A percentile compares a stretch with the other conserved stretches of the same genome.
Conservation (phyloP, 768 basidiomycete species). For the Gautieria morchelliformis region DNA sequence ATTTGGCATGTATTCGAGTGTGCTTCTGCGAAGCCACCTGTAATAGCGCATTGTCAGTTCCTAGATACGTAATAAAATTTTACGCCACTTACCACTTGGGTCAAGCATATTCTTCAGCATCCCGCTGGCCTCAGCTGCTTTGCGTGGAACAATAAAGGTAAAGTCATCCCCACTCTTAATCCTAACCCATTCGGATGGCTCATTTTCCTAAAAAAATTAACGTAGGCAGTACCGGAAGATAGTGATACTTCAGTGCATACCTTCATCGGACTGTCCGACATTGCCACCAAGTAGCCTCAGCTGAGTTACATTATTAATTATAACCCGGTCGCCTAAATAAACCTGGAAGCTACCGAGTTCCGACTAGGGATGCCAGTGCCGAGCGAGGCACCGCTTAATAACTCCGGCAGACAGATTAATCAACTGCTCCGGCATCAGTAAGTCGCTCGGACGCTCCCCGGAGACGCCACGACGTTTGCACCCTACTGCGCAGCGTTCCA, state of each 20-base stretch:
- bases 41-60: background rate
- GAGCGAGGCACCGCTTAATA: too few relatives aligned
- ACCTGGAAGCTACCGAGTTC: too few relatives aligned
- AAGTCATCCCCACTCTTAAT: conserved; percentile 73
- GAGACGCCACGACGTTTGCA: too few relatives aligned
- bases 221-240: background rate
- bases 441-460: too few relatives aligned
- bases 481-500: too few relatives aligned
- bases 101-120: conserved; percentile 78
- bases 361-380: too few relatives aligned
- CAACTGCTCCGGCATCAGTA: too few relatives aligned
- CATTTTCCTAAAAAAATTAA: background rate
- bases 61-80: background rate
- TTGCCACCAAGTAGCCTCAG: background rate
- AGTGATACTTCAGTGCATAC: background rate
- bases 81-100: conserved; percentile 42
- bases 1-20: conserved; percentile 59
- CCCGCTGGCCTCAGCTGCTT: conserved; percentile 67
- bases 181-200: conserved; percentile 55
- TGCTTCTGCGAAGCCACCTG: conserved; percentile 71
- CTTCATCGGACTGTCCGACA: background rate
- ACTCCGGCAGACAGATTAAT: too few relatives aligned
- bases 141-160: conserved; percentile 68
- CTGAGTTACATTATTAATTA: too few relatives aligned
- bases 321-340: too few relatives aligned